These are phyloP conservation scores for Zanthoxylum bungeanum DNA, from an alignment of 345 rosid species.

Conservation along the genomic window DNA sequence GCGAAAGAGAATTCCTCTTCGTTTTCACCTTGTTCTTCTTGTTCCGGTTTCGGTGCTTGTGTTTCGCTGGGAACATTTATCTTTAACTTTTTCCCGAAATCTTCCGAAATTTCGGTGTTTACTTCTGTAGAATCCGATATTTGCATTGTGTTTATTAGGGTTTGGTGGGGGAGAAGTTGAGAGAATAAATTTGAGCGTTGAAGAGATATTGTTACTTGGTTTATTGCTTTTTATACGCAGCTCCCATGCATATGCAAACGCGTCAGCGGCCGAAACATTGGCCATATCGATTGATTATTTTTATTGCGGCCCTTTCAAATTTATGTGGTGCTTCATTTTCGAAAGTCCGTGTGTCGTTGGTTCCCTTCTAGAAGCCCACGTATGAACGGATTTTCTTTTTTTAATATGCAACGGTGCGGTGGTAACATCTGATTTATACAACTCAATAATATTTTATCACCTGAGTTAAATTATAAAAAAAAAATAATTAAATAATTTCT, in stretches of 20 bases:
- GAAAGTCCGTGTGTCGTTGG: neutral
- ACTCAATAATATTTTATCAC: too few species aligned
- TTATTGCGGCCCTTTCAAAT: neutral
- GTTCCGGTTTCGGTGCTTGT: neutral
- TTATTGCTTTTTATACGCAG: neutral
- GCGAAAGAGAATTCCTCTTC: conserved; percentile 50
- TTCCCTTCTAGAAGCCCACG: neutral
- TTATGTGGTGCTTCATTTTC: neutral
- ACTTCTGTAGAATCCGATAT: neutral
- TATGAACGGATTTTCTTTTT: too few species aligned
- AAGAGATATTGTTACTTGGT: too few species aligned
- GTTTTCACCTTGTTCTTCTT: conserved; percentile 16
- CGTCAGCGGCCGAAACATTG: neutral
- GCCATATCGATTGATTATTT: neutral
- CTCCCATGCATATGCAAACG: neutral
- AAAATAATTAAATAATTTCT: too few species aligned
- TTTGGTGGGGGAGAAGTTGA: neutral
- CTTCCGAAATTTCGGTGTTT: conserved; percentile 15
- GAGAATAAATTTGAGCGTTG: neutral
- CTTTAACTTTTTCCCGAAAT: conserved; percentile 22
- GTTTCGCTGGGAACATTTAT: neutral
- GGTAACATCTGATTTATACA: too few species aligned
- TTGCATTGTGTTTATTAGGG: neutral
- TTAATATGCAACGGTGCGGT: too few species aligned
- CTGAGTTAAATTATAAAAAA: too few species aligned